phyloP scores from a whole-genome alignment of 192 early-diverging fungal species.

The Backusella liffmaniae region DNA sequence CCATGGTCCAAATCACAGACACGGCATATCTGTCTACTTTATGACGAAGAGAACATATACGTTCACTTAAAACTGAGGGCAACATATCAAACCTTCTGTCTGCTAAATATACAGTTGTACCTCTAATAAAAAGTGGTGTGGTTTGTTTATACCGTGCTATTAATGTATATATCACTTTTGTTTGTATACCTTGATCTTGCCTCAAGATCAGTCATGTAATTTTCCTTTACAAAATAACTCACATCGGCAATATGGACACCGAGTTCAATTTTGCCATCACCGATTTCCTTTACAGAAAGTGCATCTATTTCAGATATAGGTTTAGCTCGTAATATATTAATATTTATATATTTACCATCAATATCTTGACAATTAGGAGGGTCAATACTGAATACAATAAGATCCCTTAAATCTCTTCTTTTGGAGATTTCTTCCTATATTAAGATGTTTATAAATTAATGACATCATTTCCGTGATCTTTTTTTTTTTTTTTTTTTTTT shows the following conservation, averaged over 20 bases:
- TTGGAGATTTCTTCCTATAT: constrained; percentile 38
- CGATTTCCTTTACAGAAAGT: constrained; percentile 57
- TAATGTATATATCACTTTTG: background rate
- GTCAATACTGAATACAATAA: constrained; percentile 58
- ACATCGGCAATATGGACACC: constrained; percentile 83
- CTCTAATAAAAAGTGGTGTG: constrained; percentile 33
- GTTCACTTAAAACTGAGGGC: constrained; percentile 70
- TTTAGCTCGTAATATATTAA: background rate
- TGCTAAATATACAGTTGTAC: constrained; percentile 76
- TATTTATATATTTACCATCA: constrained; percentile 44
- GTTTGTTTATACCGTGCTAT: background rate
- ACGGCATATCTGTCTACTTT: constrained; percentile 69
- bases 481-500: too few species aligned
- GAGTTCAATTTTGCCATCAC: constrained; percentile 54
- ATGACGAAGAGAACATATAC: constrained; percentile 67
- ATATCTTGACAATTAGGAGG: constrained; percentile 79
- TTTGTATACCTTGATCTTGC: constrained; percentile 50
- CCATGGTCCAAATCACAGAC: constrained; percentile 70
- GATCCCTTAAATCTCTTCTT: constrained; percentile 40
- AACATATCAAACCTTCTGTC: constrained; percentile 84
- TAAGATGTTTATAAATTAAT: background rate
- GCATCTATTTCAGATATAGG: constrained; percentile 44
- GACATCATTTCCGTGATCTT: background rate
- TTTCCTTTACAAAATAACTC: constrained; percentile 63
- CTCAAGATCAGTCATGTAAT: constrained; percentile 64